phyloP scores from a whole-genome alignment of 1,139 yeast species.

The Protomyces macrosporus region DNA sequence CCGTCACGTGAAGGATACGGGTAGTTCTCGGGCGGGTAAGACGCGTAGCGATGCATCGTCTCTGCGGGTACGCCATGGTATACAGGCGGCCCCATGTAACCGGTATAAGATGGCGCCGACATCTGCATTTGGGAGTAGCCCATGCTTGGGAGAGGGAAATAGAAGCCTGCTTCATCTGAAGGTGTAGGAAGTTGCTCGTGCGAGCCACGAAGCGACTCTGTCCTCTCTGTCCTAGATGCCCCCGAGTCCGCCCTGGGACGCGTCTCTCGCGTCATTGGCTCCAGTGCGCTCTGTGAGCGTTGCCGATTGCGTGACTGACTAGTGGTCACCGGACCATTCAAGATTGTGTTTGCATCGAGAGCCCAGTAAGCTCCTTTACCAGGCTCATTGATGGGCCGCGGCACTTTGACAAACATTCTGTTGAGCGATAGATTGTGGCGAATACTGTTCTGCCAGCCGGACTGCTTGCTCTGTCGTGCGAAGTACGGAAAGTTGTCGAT shows the following conservation, averaged over 20 bases:
- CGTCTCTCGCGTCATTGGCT: neutral
- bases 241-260: neutral
- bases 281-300: slow-evolving; percentile 22
- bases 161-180: neutral
- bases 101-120: neutral
- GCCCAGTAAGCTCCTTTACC: slow-evolving; percentile 91
- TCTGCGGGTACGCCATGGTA: neutral
- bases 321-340: slow-evolving; percentile 16
- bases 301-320: slow-evolving; percentile 18
- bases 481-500: slow-evolving; percentile 86
- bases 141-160: neutral
- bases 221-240: neutral
- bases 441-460: slow-evolving; percentile 96
- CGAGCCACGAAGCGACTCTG: neutral
- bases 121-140: neutral
- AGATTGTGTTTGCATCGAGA: slow-evolving; percentile 46
- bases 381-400: slow-evolving; percentile 50
- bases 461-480: slow-evolving; percentile 66
- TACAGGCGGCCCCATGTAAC: neutral
- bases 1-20: neutral
- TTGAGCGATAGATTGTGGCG: slow-evolving; percentile 81
- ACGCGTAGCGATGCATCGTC: neutral
- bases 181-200: neutral
- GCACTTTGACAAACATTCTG: slow-evolving; percentile 71
- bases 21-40: neutral